A percentile compares a stretch with the other conserved stretches of the same genome.
These are phyloP conservation scores for Candida sanyaensis DNA, from an alignment of 1,139 yeast genomes.

Conservation along the genomic window DNA sequence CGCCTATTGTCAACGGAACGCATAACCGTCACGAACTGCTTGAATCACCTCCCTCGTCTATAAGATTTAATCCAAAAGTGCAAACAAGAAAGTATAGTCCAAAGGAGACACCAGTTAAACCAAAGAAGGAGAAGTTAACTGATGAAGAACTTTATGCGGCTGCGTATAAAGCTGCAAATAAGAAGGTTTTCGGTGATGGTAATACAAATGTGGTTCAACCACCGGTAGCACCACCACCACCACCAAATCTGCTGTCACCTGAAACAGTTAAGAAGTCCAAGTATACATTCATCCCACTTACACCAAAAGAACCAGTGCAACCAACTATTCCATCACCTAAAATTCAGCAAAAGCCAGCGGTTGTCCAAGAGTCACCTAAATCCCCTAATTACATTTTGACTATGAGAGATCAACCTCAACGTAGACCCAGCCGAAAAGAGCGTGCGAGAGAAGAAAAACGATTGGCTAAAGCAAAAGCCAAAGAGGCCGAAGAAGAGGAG, in stretches of 20 bases:
- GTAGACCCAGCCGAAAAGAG: conserved; percentile 26
- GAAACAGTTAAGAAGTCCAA: neutral
- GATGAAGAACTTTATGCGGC: conserved; percentile 28
- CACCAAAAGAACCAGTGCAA: neutral
- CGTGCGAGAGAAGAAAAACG: conserved; percentile 37
- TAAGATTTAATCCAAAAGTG: conserved; percentile 41
- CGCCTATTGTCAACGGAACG: neutral
- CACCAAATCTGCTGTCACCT: neutral
- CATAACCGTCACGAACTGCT: neutral
- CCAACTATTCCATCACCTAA: neutral
- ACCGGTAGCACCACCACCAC: neutral
- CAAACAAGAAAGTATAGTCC: conserved; percentile 21
- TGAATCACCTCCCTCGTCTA: conserved; percentile 31
- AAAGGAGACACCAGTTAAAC: neutral
- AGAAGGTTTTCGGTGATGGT: conserved; percentile 38
- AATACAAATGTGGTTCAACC: conserved; percentile 9
- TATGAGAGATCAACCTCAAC: conserved; percentile 26
- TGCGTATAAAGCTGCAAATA: conserved; percentile 44
- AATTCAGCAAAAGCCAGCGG: neutral
- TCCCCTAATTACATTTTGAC: conserved; percentile 18
- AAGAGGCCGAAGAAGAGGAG: conserved; percentile 20
- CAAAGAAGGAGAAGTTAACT: neutral
- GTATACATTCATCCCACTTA: neutral
- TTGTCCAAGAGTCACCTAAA: conserved; percentile 15
- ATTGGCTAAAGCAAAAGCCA: conserved; percentile 19